Base-by-base conservation (phyloP, 495 filamentous ascomycete species). In the Trichoderma reesei region DNA sequence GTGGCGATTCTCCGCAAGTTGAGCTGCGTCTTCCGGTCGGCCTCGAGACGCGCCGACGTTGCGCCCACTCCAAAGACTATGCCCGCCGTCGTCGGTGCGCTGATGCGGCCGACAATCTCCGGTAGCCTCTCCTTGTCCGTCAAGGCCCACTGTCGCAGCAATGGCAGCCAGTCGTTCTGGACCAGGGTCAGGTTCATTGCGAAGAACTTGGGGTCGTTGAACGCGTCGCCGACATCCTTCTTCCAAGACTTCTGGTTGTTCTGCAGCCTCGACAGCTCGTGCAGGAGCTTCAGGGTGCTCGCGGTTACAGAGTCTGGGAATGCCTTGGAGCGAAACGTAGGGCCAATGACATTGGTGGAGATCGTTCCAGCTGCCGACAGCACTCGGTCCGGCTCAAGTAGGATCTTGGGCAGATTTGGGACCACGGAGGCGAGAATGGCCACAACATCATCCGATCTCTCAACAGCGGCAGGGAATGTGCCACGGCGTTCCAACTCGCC, bases 31-130 rank as follows among this genome's bases (percentile, higher is more conserved):
- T 88, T 94, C 61, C 92, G 88, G 74, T 99, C 94, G 9, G 94
- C 91, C 76, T 99, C 94, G 51, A 91, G 79, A 65, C 94, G 82
- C n/a, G 94, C 94, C 31, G 92, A 93, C 41, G 89, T 92, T 7
- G 94, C 95, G 61, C 94, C 94, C 5, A 99, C 94, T 31, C 94
- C 94, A 67, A 99, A 99, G 72, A 99, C 91, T 63, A 98, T 96
- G 16, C 94, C 95, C 0, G 94, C 95, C n/a, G 94, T 89, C 16
- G 91, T 91, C 9, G 94, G 94, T 3, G 92, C 82, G 6, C 89
- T 86, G 41, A 98, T 79, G 34, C 91, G 86, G 44, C 82, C 79
- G 14, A 98, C 72, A 3, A 96, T 75, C 64, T 98, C 95, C 1
- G 85, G 76, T 73, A 99, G 83, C 20, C 90, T 85, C 64, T 97